phyloP scores from a whole-genome alignment of 2,329 filamentous ascomycete species.

The Exophiala phaeomuriformis region DNA sequence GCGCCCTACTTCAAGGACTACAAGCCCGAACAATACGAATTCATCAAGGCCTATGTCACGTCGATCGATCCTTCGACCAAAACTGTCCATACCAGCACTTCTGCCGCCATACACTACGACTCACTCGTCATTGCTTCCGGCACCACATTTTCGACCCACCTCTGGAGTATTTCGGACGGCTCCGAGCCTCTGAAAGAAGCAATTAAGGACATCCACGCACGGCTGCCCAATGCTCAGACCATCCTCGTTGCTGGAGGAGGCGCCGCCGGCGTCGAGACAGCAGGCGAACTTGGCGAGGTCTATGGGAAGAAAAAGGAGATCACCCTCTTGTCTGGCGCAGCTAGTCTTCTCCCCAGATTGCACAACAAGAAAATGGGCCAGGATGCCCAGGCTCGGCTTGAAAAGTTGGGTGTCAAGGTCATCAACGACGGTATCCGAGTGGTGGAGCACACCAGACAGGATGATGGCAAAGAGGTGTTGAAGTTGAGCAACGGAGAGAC shows the following conservation, averaged over 20 bases:
- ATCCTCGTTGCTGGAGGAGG: conserved; percentile 46
- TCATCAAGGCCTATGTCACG: conserved; percentile 46
- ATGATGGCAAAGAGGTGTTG: conserved; percentile 36
- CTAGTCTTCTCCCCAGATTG: conserved; percentile 38
- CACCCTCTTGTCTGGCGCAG: conserved; percentile 39
- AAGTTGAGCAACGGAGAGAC: conserved; percentile 42
- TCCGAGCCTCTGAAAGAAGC: conserved; percentile 33
- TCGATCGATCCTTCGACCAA: conserved; percentile 40
- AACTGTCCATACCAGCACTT: conserved; percentile 39
- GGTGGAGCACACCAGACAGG: conserved; percentile 27
- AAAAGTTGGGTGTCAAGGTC: conserved; percentile 43
- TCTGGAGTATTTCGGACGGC: conserved; percentile 40
- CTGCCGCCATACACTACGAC: conserved; percentile 41
- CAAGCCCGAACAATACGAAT: conserved; percentile 40
- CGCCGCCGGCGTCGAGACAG: conserved; percentile 43
- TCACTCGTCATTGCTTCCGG: conserved; percentile 53
- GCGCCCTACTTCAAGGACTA: conserved; percentile 47
- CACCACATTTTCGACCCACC: conserved; percentile 36
- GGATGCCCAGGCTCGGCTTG: conserved; percentile 42
- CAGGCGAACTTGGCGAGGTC: conserved; percentile 43
- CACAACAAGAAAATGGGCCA: conserved; percentile 33
- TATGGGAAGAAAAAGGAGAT: conserved; percentile 33
- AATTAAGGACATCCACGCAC: conserved; percentile 33
- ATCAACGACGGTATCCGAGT: conserved; percentile 36
- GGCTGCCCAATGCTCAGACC: conserved; percentile 35